Percentiles rank a stretch among this genome's conserved stretches.
These are phyloP conservation scores for Torrubiella hemipterigena DNA, from an alignment of 2,329 filamentous ascomycete species.

Conservation along the genomic window DNA sequence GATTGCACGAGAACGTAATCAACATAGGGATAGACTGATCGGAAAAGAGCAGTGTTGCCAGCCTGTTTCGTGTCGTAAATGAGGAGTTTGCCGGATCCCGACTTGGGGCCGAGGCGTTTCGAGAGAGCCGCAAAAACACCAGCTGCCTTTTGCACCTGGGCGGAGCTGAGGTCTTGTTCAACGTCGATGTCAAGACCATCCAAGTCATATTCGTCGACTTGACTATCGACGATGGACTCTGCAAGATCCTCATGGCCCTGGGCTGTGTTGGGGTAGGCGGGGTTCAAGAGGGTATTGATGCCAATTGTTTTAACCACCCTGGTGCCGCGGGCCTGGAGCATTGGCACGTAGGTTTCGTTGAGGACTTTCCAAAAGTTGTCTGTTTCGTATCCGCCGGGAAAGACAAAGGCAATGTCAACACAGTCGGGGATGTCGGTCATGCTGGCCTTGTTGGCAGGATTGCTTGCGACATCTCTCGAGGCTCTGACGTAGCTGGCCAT, in stretches of 20 bases:
- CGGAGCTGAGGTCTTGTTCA: neutral
- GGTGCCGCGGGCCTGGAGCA: conserved; percentile 1
- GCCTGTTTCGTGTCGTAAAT: conserved; percentile 4
- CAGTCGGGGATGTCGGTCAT: conserved; percentile 6
- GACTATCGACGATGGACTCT: neutral
- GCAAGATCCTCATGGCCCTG: conserved; percentile 1
- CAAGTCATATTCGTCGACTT: conserved; percentile 1
- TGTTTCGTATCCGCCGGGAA: conserved; percentile 2
- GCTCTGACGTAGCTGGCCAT: conserved; percentile 5
- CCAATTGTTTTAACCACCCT: conserved; percentile 3
- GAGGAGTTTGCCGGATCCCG: conserved; percentile 3
- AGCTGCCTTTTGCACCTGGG: conserved; percentile 3
- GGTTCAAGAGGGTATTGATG: conserved; percentile 1
- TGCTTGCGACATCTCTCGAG: conserved; percentile 1
- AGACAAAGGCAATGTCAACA: conserved; percentile 6
- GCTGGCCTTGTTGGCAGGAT: conserved; percentile 1
- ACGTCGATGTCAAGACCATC: conserved; percentile 5
- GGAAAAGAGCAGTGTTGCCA: conserved; percentile 2
- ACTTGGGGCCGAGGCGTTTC: conserved; percentile 5
- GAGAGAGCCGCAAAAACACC: conserved; percentile 4
- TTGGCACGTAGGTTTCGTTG: conserved; percentile 3
- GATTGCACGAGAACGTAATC: conserved; percentile 5
- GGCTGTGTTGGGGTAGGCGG: conserved; percentile 1
- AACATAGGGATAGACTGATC: conserved; percentile 1
- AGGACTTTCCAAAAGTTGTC: conserved; percentile 1